Conservation (phyloP, 805 yeast genomes). For the Debaryomyces maramus region DNA sequence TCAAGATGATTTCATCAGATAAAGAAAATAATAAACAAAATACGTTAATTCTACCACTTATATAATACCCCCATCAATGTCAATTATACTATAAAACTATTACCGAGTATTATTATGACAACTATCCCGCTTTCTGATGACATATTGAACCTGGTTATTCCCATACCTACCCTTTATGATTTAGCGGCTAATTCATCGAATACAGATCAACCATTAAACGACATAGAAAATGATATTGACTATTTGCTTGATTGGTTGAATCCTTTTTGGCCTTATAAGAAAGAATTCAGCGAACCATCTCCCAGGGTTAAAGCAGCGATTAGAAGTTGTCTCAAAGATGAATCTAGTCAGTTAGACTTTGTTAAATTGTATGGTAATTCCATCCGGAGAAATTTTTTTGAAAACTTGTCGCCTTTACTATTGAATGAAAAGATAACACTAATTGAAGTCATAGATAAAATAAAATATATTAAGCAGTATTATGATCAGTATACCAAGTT, state of each 20-base stretch:
- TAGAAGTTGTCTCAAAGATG: constrained; percentile 36
- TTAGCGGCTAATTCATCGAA: constrained; percentile 7
- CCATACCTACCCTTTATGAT: constrained; percentile 15
- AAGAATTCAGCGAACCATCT: constrained; percentile 24
- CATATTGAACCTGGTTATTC: constrained; percentile 13
- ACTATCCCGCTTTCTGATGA: constrained; percentile 9
- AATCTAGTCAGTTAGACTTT: constrained; percentile 31
- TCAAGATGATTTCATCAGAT: not conserved
- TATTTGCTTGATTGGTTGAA: constrained; percentile 33
- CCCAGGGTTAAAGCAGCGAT: constrained; percentile 38
- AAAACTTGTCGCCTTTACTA: constrained; percentile 8
- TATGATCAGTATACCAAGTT: constrained; percentile 23
- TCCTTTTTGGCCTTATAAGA: constrained; percentile 25
- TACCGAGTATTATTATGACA: not conserved
- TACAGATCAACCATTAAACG: constrained; percentile 8
- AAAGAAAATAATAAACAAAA: not conserved
- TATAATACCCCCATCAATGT: not conserved
- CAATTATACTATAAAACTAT: not conserved
- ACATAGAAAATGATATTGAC: constrained; percentile 36
- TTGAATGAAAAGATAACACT: constrained; percentile 4
- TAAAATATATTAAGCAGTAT: constrained; percentile 20
- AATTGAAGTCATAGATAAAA: constrained; percentile 9
- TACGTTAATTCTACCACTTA: not conserved
- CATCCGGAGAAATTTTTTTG: constrained; percentile 20
- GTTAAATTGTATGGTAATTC: constrained; percentile 34